Base-by-base conservation (phyloP, 225 moss, liverwort and hornwort species). In the Marchantia polymorpha region DNA sequence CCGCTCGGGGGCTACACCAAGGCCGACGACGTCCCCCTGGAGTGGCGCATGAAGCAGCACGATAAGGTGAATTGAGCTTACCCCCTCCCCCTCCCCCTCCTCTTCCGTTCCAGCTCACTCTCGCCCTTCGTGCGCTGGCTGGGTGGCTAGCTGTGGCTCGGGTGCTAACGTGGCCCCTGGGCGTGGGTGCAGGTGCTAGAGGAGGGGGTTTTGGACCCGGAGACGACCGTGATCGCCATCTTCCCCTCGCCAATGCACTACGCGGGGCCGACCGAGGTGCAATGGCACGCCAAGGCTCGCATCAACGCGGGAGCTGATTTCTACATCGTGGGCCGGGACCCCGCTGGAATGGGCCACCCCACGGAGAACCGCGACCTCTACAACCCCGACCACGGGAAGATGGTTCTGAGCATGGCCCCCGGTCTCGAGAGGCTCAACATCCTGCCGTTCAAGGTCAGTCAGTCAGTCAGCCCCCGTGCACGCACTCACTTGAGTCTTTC, bases 1-100 rank as follows among this genome's bases (percentile, higher is more conserved):
- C 99, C 99, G 3, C 77, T 95, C 73, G 99, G 99, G 22, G 99
- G 99, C 56, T 99, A 87, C 69, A 94, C 94, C 3, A 99, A 99
- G 83, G 89, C 86, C 17, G 99, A 99, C 59, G 99, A 99, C 47
- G 99, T 99, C 47, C 96, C 94, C 17, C 53, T 96, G 8, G 83
- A 92, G 10, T 96, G 96, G 94, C 91, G 96, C 77, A 96, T 96
- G 96, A 96, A 94, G 85, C 96, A 96, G 83, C 96, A 96, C 31
- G 94, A 90, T 59, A 82, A 96, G 93, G 95, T 92, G 6, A 0
- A 84, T 71, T 16, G 15, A 8, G 52, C 12, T 39, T 5, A 39
- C n/a, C n/a, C n/a, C n/a, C n/a, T n/a, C n/a, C n/a, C n/a, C n/a
- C 26, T 25, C 23, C 55, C 55, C 9, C 14, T 14, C 14, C 55